Evolutionary conservation across 345 rosid genomes (phyloP), one percentile per base, ranked within the genome.

Genomic region (Euphorbia tirucalli): DNA sequence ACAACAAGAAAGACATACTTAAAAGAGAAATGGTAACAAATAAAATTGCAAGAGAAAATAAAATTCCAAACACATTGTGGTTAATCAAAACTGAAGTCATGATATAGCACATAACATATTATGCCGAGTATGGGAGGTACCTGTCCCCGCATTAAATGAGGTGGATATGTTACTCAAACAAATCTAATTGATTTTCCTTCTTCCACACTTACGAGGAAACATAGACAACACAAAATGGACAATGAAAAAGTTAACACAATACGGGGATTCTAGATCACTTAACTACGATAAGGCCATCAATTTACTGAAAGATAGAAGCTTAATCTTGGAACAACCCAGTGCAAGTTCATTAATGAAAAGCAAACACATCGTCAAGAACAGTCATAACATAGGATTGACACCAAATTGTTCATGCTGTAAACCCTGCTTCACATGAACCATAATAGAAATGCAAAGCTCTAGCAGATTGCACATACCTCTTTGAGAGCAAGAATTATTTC

Each of bases 401-500:
- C 13, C 52, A 65, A 27, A 60, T 30, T 16, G 22, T 41, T 24
- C 32, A 21, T 15, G 5, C 27, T 49, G 13, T 21, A 2, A 41
- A 39, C 32, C 31, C 28, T 41, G 28, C 32, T 14, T 39, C 52
- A 21, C 1, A 19, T 5, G 31, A 24, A 22, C 52, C 50, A 64
- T 0, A 64, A 22, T 14, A 64, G 28, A 41, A 64, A 64, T 30
- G 18, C 27, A 52, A 24, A 10, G 16, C 19, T 44, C 32, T 21
- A 49, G 57, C 50, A 62, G 65, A 43, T 13, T 27, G 56, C 59
- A 79, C 68, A 30, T 87, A 95, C 99, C 97, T 95, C 99, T 85
- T 95, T 92, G 73, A 95, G 64, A 62, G 99, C 88, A 76, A 95
- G 90, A 75, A 89, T 82, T 76, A 95, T 89, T 75, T 95, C 99